Conservation (phyloP, 495 filamentous ascomycete genomes). For the Neurospora sp. region DNA sequence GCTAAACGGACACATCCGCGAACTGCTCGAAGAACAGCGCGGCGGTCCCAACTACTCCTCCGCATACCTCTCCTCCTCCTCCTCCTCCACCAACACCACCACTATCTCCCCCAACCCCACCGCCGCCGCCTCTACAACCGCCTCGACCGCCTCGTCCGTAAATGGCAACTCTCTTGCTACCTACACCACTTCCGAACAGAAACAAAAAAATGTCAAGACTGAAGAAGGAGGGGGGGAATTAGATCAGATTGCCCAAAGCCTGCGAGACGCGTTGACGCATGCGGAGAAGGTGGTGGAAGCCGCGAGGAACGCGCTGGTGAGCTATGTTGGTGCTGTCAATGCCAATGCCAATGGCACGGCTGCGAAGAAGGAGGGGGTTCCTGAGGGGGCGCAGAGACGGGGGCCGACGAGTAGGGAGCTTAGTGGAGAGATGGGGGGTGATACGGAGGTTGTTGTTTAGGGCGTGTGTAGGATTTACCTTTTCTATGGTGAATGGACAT, state of each 20-base stretch:
- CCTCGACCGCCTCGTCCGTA: not conserved
- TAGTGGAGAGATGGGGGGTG: constrained; percentile 45
- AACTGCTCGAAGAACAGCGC: constrained; percentile 32
- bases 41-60: not conserved
- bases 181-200: not conserved
- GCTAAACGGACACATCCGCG: constrained; percentile 46
- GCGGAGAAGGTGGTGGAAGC: constrained; percentile 32
- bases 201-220: not conserved
- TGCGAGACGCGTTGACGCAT: constrained; percentile 24
- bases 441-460: constrained; percentile 25
- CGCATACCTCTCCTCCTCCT: not conserved
- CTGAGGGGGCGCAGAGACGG: constrained; percentile 18
- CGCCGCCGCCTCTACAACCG: not conserved
- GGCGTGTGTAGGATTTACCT: too few relatives aligned
- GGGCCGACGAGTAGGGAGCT: constrained; percentile 39
- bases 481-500: too few relatives aligned
- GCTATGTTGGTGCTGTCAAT: constrained; percentile 14
- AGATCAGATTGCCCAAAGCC: constrained; percentile 19
- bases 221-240: not conserved
- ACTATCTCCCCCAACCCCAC: not conserved
- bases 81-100: not conserved
- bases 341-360: not conserved
- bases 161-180: not conserved
- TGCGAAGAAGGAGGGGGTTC: not conserved
- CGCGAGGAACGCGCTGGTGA: constrained; percentile 21